Percentiles rank a stretch among this genome's conserved stretches.
Conservation (phyloP, 495 filamentous ascomycete genomes). For the Xylaria longipes region DNA sequence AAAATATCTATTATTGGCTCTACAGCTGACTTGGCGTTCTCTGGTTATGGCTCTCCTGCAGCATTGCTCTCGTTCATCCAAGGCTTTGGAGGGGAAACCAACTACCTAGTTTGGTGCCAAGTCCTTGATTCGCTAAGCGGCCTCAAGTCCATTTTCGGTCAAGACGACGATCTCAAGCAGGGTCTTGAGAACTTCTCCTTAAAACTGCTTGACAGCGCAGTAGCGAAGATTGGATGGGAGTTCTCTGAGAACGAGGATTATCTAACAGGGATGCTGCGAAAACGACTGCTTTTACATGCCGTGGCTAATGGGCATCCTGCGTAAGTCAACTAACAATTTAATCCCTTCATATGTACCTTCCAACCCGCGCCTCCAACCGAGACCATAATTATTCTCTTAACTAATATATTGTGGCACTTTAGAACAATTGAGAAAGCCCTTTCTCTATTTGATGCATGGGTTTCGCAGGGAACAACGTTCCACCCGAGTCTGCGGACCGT, state of each 20-base stretch:
- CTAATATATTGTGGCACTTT: slow-evolving; percentile 27
- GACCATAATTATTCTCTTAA: background rate
- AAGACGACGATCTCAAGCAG: slow-evolving; percentile 58
- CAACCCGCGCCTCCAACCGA: background rate
- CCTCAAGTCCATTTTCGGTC: slow-evolving; percentile 58
- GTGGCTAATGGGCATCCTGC: slow-evolving; percentile 73
- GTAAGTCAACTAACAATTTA: slow-evolving; percentile 51
- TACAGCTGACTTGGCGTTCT: slow-evolving; percentile 87
- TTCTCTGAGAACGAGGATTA: slow-evolving; percentile 78
- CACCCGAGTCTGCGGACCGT: slow-evolving; percentile 80
- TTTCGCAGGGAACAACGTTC: slow-evolving; percentile 68
- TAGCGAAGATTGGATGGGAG: slow-evolving; percentile 85
- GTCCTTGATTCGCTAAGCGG: slow-evolving; percentile 70
- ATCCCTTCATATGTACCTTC: background rate
- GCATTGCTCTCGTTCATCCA: slow-evolving; percentile 81
- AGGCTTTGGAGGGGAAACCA: slow-evolving; percentile 78
- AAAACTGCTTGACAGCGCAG: slow-evolving; percentile 71
- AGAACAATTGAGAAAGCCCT: slow-evolving; percentile 74
- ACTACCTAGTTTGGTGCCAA: slow-evolving; percentile 89
- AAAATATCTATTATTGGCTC: slow-evolving; percentile 91
- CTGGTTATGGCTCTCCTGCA: slow-evolving; percentile 80
- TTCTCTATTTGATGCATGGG: slow-evolving; percentile 76
- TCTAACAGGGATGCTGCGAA: slow-evolving; percentile 78
- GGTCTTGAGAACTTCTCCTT: slow-evolving; percentile 78
- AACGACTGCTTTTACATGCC: slow-evolving; percentile 76